Evolutionary conservation across 75 land plant genomes (phyloP).

Genomic region (Isoetes taiwanensis): DNA sequence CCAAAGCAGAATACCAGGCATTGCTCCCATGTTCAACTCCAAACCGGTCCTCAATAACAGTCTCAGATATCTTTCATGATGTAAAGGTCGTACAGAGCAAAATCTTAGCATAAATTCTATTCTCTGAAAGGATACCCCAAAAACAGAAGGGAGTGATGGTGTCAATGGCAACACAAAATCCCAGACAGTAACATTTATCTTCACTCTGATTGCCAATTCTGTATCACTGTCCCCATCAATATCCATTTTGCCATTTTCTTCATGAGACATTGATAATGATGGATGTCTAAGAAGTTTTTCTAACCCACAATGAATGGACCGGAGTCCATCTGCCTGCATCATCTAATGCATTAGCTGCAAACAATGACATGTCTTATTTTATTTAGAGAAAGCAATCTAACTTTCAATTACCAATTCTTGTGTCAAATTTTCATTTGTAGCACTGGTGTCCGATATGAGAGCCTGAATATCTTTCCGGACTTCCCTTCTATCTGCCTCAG

Average conservation of each 20-base stretch:
- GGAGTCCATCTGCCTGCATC: conserved; percentile 49
- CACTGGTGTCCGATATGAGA: conserved; percentile 6
- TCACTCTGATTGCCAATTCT: conserved; percentile 37
- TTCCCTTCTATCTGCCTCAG: conserved; percentile 13
- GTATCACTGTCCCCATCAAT: conserved; percentile 66
- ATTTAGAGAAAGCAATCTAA: not conserved
- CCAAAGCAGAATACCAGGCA: conserved; percentile 80
- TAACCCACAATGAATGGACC: conserved; percentile 37
- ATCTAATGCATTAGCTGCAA: not conserved
- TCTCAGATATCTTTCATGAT: conserved; percentile 66
- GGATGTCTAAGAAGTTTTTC: conserved; percentile 47
- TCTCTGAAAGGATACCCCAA: conserved; percentile 80
- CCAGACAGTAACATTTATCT: conserved; percentile 85
- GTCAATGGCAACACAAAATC: conserved; percentile 74
- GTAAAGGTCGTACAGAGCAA: not conserved
- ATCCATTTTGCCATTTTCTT: conserved; percentile 51
- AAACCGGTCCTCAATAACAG: conserved; percentile 95
- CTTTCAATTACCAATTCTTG: conserved; percentile 16
- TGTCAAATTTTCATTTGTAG: conserved; percentile 3
- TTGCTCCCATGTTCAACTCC: conserved; percentile 78
- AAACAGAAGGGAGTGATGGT: conserved; percentile 92
- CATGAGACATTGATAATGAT: conserved; percentile 27
- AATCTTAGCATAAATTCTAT: not conserved
- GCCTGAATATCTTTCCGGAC: conserved; percentile 13
- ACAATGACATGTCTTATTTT: not conserved